A percentile compares a stretch with the other conserved stretches of the same genome.
Evolutionary conservation across 2,329 filamentous ascomycete genomes (phyloP).

Genomic region (Exophiala calicioides): DNA sequence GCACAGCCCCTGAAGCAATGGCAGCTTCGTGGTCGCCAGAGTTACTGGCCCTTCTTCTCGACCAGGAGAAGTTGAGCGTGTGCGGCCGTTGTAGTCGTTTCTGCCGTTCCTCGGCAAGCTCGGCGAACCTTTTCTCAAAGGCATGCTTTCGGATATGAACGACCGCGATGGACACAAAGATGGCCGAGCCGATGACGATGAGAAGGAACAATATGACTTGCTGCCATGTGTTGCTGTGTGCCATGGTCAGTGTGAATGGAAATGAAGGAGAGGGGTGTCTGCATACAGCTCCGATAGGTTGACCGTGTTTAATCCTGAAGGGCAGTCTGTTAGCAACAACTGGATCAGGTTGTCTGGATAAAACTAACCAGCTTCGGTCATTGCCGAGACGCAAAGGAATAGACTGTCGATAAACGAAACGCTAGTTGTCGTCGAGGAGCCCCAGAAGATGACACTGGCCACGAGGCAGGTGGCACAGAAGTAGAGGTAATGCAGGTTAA

Average conservation of each 20-base stretch:
- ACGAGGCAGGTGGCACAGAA: conserved; percentile 47
- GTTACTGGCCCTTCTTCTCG: conserved; percentile 8
- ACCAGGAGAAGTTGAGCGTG: conserved; percentile 15
- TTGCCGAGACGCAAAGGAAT: conserved; percentile 49
- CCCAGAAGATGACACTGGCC: conserved; percentile 51
- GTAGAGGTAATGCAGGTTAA: conserved; percentile 48
- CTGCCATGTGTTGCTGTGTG: conserved; percentile 46
- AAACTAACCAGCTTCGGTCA: conserved; percentile 47
- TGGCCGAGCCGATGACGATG: conserved; percentile 50
- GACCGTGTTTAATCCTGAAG: conserved; percentile 45
- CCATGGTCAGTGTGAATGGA: neutral
- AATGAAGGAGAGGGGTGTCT: neutral
- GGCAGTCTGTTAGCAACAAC: neutral
- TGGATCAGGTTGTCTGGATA: neutral
- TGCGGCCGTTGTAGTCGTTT: conserved; percentile 13
- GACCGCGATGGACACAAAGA: conserved; percentile 49
- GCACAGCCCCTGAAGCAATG: conserved; percentile 21
- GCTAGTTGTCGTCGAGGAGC: conserved; percentile 44
- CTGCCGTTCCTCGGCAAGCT: conserved; percentile 21
- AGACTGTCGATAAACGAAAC: conserved; percentile 49
- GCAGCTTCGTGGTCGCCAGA: conserved; percentile 11
- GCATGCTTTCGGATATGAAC: conserved; percentile 42
- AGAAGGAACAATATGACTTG: conserved; percentile 50
- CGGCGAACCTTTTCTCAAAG: conserved; percentile 34
- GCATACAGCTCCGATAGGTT: conserved; percentile 44